Evolutionary conservation across 306 rosid genomes (phyloP).

Genomic region (Citrullus amarus): DNA sequence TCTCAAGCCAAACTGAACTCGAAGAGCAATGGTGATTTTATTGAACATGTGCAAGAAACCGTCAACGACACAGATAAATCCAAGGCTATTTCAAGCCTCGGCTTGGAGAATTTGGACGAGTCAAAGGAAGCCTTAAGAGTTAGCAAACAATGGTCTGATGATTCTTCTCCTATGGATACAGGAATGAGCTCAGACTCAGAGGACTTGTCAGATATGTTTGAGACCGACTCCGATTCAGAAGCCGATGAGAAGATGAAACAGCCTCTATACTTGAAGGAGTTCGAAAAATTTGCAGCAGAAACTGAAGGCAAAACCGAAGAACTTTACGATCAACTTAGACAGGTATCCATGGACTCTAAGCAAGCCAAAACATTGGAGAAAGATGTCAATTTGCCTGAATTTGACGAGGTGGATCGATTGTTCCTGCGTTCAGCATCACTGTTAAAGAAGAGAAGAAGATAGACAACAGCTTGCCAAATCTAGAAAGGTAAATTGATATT

Average conservation of each 20-base stretch:
- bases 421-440: conserved; percentile 64
- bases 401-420: conserved; percentile 72
- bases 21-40: conserved; percentile 22
- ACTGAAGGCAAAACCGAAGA: conserved; percentile 37
- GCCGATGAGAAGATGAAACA: conserved; percentile 25
- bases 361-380: conserved; percentile 16
- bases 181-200: conserved; percentile 47
- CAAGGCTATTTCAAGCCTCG: conserved; percentile 22
- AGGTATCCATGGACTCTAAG: conserved; percentile 43
- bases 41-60: conserved; percentile 29
- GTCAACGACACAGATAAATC: conserved; percentile 17
- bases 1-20: conserved; percentile 34
- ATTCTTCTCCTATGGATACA: conserved; percentile 30
- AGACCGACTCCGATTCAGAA: conserved; percentile 56
- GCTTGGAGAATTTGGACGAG: conserved; percentile 23
- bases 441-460: conserved; percentile 44
- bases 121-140: conserved; percentile 20
- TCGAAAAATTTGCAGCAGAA: conserved; percentile 46
- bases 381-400: conserved; percentile 27
- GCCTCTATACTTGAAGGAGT: conserved; percentile 70
- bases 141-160: conserved; percentile 22
- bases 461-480: background rate
- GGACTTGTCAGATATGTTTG: conserved; percentile 61
- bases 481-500: background rate
- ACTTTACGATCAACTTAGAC: conserved; percentile 61